phyloP scores from a whole-genome alignment of 2,329 filamentous ascomycete species.

The Penicillium sumatraense region DNA sequence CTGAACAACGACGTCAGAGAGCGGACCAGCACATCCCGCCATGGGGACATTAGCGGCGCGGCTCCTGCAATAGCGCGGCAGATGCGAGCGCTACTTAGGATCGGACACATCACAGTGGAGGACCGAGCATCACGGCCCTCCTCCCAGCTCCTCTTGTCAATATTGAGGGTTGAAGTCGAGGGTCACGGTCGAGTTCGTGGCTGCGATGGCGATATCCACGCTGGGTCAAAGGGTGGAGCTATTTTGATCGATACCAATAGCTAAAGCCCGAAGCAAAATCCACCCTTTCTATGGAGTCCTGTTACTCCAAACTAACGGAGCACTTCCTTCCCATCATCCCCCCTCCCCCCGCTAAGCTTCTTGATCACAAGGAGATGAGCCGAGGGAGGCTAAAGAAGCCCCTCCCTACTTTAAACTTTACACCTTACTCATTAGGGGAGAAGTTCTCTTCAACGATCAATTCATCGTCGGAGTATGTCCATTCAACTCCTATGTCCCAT shows the following conservation, averaged over 20 bases:
- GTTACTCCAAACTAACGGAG: too few relatives aligned
- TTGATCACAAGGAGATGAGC: conserved; percentile 22
- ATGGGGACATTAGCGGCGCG: conserved; percentile 29
- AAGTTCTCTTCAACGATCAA: background rate
- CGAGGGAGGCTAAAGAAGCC: conserved; percentile 23
- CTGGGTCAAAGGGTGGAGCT: conserved; percentile 9
- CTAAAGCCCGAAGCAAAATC: background rate
- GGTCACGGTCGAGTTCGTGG: background rate
- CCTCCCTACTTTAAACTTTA: conserved; percentile 14
- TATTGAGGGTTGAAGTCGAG: background rate
- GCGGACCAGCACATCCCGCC: conserved; percentile 25
- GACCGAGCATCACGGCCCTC: conserved; percentile 3
- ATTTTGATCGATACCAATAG: background rate
- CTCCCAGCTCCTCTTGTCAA: background rate
- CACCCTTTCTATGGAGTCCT: too few relatives aligned
- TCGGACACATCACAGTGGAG: conserved; percentile 29
- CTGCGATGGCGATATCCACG: background rate
- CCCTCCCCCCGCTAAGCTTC: conserved; percentile 16
- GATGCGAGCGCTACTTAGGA: conserved; percentile 16
- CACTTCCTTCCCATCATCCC: background rate
- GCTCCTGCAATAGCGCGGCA: conserved; percentile 31
- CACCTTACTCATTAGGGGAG: conserved; percentile 9
- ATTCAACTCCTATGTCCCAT: background rate
- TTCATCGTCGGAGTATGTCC: background rate
- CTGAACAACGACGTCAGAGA: conserved; percentile 36